Percentiles rank a stretch among this genome's conserved stretches.
These are phyloP conservation scores for Suhomyces wounanorum DNA, from an alignment of 1,139 yeast species.

Conservation along the genomic window DNA sequence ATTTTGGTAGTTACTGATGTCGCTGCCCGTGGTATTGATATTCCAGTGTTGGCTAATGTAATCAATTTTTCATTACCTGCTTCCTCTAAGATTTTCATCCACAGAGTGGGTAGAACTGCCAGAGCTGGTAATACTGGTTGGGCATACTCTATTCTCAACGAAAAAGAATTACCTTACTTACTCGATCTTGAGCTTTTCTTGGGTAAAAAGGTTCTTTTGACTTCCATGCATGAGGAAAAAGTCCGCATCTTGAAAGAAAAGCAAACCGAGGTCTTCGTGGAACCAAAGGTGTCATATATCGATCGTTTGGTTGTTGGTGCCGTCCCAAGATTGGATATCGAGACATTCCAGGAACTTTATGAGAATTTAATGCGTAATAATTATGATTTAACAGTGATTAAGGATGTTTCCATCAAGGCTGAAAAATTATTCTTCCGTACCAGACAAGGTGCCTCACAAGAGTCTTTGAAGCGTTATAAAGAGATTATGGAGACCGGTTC, in stretches of 20 bases:
- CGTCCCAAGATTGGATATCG: constrained; percentile 72
- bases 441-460: constrained; percentile 81
- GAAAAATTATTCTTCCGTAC: constrained; percentile 86
- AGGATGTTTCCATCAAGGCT: constrained; percentile 79
- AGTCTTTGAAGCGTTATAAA: constrained; percentile 81
- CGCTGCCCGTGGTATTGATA: constrained; percentile 99
- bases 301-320: constrained; percentile 83
- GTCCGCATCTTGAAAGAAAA: constrained; percentile 51
- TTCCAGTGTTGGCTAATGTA: constrained; percentile 93
- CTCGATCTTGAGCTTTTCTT: constrained; percentile 88
- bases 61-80: constrained; percentile 89
- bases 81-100: constrained; percentile 89
- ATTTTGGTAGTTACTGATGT: constrained; percentile 95
- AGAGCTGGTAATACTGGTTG: constrained; percentile 98
- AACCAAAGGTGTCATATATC: constrained; percentile 68
- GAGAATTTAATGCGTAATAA: constrained; percentile 61
- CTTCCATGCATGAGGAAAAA: constrained; percentile 68
- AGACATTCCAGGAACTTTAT: constrained; percentile 70
- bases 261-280: constrained; percentile 40
- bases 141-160: constrained; percentile 91
- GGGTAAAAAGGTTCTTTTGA: constrained; percentile 75
- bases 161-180: constrained; percentile 84
- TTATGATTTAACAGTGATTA: constrained; percentile 68
- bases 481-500: constrained; percentile 69
- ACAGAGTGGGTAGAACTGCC: constrained; percentile 98